Conservation (phyloP, 2,329 filamentous ascomycete species). For the Acephala macrosclerotiorum region DNA sequence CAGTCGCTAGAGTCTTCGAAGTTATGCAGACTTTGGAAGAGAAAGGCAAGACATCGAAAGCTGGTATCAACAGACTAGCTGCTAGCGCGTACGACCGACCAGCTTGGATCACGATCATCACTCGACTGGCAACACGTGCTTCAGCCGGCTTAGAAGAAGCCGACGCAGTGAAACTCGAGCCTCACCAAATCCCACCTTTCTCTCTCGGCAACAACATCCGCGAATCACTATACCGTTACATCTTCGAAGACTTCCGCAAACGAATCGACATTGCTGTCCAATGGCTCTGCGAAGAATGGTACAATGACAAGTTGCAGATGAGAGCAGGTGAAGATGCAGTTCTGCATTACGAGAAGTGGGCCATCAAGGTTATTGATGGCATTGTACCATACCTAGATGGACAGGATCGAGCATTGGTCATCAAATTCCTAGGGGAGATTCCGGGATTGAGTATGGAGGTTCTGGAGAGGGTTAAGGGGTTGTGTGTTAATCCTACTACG, state of each 20-base stretch:
- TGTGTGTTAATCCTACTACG: slow-evolving; percentile 72
- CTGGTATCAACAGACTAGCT: slow-evolving; percentile 82
- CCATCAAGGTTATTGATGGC: slow-evolving; percentile 82
- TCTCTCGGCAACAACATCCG: slow-evolving; percentile 75
- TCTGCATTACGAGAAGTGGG: slow-evolving; percentile 80
- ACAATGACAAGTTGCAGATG: slow-evolving; percentile 76
- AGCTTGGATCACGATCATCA: slow-evolving; percentile 89
- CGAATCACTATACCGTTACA: slow-evolving; percentile 81
- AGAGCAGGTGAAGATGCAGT: slow-evolving; percentile 55
- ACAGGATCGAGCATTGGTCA: slow-evolving; percentile 82
- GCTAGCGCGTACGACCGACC: slow-evolving; percentile 86
- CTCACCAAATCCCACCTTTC: slow-evolving; percentile 46
- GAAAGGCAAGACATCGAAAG: slow-evolving; percentile 66
- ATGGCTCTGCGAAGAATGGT: slow-evolving; percentile 99
- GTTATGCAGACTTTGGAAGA: slow-evolving; percentile 80
- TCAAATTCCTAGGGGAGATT: slow-evolving; percentile 90
- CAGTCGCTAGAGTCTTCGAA: slow-evolving; percentile 78
- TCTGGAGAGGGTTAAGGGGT: slow-evolving; percentile 72
- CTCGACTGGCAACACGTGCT: slow-evolving; percentile 83
- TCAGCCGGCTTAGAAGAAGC: slow-evolving; percentile 71
- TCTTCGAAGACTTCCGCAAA: slow-evolving; percentile 89
- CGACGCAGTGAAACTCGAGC: slow-evolving; percentile 63
- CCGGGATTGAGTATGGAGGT: slow-evolving; percentile 78
- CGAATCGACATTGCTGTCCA: slow-evolving; percentile 90
- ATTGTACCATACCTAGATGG: slow-evolving; percentile 91